These are phyloP conservation scores for Luffa aegyptiaca DNA, from an alignment of 306 rosid species.

Conservation along the genomic window DNA sequence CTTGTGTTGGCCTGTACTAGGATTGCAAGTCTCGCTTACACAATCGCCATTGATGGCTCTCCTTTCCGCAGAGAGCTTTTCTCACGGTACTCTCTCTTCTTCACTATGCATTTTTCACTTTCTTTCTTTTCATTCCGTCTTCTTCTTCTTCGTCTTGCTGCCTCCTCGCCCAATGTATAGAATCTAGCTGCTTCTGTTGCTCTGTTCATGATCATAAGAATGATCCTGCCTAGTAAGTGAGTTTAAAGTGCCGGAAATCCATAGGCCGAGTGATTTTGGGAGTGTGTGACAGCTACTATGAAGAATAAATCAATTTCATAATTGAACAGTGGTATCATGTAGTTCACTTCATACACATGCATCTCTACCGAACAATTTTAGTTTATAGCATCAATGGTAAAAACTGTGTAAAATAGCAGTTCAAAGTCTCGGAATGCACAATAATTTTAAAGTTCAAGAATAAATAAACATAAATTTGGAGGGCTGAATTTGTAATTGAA, in stretches of 20 bases:
- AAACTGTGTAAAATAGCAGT: too few species aligned
- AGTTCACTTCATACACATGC: too few species aligned
- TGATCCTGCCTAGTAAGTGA: neutral
- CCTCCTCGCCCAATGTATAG: too few species aligned
- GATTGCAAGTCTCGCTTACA: slow-evolving; percentile 44
- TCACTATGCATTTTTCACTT: neutral
- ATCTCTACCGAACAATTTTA: too few species aligned
- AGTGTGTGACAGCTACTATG: too few species aligned
- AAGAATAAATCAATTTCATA: too few species aligned
- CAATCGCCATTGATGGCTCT: slow-evolving; percentile 41
- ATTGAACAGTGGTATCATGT: neutral
- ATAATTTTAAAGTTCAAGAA: too few species aligned
- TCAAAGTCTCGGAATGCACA: too few species aligned
- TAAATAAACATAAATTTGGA: too few species aligned
- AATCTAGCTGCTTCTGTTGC: neutral
- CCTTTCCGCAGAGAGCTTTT: slow-evolving; percentile 55
- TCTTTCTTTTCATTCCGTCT: neutral
- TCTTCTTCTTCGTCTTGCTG: neutral
- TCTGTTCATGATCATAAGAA: neutral
- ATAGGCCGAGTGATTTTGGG: neutral
- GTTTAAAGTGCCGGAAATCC: neutral
- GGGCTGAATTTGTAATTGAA: too few species aligned
- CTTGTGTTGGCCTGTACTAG: slow-evolving; percentile 29
- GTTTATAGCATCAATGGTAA: too few species aligned
- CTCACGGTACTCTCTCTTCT: slow-evolving; percentile 42